Percentiles rank a stretch among this genome's conserved stretches.
phyloP scores from a whole-genome alignment of 331 rosid species.

The Malus hybrid region DNA sequence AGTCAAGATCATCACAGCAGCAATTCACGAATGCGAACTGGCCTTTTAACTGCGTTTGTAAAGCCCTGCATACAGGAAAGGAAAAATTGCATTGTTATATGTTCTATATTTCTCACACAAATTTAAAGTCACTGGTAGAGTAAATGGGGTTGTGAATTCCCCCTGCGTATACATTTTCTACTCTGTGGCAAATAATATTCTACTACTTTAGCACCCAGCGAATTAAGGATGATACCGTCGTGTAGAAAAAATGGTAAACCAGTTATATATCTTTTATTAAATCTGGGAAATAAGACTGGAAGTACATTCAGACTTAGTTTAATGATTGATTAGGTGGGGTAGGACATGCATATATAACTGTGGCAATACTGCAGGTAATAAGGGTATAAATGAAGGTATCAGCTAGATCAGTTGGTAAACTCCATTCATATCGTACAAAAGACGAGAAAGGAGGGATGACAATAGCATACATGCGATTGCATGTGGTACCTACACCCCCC shows the following conservation, averaged over 20 bases:
- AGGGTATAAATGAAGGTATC: neutral
- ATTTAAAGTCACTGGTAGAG: neutral
- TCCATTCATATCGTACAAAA: neutral
- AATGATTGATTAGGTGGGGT: neutral
- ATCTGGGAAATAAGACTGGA: neutral
- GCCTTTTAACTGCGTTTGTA: slow-evolving; percentile 89
- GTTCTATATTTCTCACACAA: neutral
- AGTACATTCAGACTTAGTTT: neutral
- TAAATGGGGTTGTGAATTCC: no score
- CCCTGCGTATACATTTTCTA: neutral
- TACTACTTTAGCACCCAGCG: neutral
- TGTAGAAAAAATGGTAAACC: neutral
- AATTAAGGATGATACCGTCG: neutral
- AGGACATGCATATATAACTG: neutral
- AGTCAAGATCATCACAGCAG: slow-evolving; percentile 26
- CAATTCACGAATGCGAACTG: slow-evolving; percentile 82
- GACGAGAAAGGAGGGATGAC: neutral
- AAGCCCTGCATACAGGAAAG: slow-evolving; percentile 55
- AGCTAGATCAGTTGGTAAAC: neutral
- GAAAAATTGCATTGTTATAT: neutral
- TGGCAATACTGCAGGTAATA: neutral
- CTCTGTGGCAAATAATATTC: neutral
- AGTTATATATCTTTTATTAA: neutral
- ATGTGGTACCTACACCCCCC: neutral
- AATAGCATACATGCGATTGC: neutral